Evolutionary conservation across 2,329 filamentous ascomycete genomes (phyloP), one percentile per base, ranked within the genome.

Genomic region (Fusarium transvaalense): DNA sequence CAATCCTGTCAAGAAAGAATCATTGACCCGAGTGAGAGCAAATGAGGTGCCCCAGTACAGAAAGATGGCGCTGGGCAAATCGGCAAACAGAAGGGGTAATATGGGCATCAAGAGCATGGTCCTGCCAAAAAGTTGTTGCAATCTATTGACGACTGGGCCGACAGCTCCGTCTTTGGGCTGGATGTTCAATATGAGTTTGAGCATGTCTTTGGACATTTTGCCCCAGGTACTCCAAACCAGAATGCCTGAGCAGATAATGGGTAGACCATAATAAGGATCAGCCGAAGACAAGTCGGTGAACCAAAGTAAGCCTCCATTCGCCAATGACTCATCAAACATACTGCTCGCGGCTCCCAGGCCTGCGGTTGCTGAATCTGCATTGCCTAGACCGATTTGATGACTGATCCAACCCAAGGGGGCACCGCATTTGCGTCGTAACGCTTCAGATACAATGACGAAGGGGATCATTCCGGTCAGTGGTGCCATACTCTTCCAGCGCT

Each of bases 291-390:
- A 80, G 66, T 89, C 83, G 3, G 81, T 77, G 69, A 88, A 87
- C 86, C 86, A 88, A 17, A 88, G 77, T 39, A 79, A 81, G 27
- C 86, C 86, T 7, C 84, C 86, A 0, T 82, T 78, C 1, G 78
- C 71, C n/a, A 89, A 71, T 2, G 80, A 78, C 5, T 79, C 75
- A 42, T 85, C 75, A 37, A 77, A 68, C 55, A 77, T 66, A 57
- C 64, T 64, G 53, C 69, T 67, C 21, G 75, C 61, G 6, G 71
- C 68, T 14, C 74, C 73, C 4, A 77, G 37, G 27, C 68, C 64
- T n/a, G 75, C 64, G 5, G 73, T 52, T 9, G 64, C 58, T 6
- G 68, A 64, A 25, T 68, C 63, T 10, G 69, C 56, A 29, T 64
- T 68, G 21, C 68, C 71, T 32, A 78, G 34, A 14, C 78, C 77